These are phyloP conservation scores for Tillandsia fasciculata DNA, from an alignment of 176 grass and related monocot species.

Conservation along the genomic window DNA sequence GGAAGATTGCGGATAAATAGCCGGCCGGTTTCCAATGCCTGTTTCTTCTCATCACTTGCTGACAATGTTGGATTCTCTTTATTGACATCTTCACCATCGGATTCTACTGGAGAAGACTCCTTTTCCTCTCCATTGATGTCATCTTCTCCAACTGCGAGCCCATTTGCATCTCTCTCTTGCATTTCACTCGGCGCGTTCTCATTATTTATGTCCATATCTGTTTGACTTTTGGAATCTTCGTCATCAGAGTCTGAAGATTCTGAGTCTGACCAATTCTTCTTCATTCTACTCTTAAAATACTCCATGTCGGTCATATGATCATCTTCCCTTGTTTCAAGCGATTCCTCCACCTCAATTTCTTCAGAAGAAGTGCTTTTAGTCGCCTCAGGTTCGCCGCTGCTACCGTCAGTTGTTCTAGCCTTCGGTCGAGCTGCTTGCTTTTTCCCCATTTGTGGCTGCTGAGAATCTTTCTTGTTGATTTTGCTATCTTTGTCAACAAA, in stretches of 20 bases:
- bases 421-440: slow-evolving; percentile 18
- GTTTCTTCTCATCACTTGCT: slow-evolving; percentile 61
- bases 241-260: slow-evolving; percentile 40
- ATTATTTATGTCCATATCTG: slow-evolving; percentile 14
- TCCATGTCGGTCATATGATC: slow-evolving; percentile 55
- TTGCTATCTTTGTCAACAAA: slow-evolving; percentile 26
- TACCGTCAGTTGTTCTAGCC: slow-evolving; percentile 1
- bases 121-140: slow-evolving; percentile 11
- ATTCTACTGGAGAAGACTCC: slow-evolving; percentile 5
- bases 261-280: slow-evolving; percentile 88
- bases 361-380: slow-evolving; percentile 19
- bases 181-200: slow-evolving; percentile 28
- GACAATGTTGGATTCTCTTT: slow-evolving; percentile 1
- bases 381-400: not conserved
- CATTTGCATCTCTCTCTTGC: slow-evolving; percentile 22
- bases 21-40: slow-evolving; percentile 73
- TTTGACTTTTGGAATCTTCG: slow-evolving; percentile 35
- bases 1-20: slow-evolving; percentile 89
- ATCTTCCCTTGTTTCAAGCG: slow-evolving; percentile 26
- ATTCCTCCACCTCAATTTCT: slow-evolving; percentile 21
- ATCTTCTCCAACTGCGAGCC: slow-evolving; percentile 16
- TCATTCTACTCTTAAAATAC: slow-evolving; percentile 93
- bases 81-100: slow-evolving; percentile 2
- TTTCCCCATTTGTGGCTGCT: slow-evolving; percentile 4
- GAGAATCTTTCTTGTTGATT: slow-evolving; percentile 20